Conservation (phyloP, 2,329 filamentous ascomycete species). For the Fusarium pseudograminearum region DNA sequence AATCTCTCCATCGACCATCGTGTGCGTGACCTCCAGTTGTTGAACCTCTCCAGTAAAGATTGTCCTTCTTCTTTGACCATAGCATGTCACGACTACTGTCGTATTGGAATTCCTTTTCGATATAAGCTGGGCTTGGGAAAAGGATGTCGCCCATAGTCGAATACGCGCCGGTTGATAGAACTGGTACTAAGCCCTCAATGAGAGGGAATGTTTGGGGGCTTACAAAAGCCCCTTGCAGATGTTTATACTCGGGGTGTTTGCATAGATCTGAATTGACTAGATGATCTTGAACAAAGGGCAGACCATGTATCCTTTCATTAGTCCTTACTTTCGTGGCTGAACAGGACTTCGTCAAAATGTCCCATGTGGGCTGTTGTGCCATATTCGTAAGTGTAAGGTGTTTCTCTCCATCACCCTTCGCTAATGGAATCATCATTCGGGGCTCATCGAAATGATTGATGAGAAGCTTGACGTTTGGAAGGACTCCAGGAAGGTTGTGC, state of each 20-base stretch:
- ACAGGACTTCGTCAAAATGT: conserved; percentile 51
- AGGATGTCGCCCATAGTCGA: conserved; percentile 65
- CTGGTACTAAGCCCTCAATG: conserved; percentile 57
- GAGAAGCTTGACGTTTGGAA: conserved; percentile 58
- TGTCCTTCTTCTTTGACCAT: conserved; percentile 64
- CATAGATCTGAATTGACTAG: conserved; percentile 56
- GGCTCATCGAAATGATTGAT: conserved; percentile 64
- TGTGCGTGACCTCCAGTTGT: conserved; percentile 62
- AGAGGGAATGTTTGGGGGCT: conserved; percentile 58
- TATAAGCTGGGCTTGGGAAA: conserved; percentile 64
- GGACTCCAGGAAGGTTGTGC: conserved; percentile 31
- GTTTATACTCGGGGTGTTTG: conserved; percentile 57
- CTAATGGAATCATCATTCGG: conserved; percentile 52
- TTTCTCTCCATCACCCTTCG: not conserved
- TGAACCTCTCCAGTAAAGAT: conserved; percentile 69
- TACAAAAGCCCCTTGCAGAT: conserved; percentile 59
- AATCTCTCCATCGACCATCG: conserved; percentile 54
- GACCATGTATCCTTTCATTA: conserved; percentile 35
- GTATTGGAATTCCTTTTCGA: conserved; percentile 58
- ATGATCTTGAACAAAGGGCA: conserved; percentile 55
- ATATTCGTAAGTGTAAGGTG: conserved; percentile 46
- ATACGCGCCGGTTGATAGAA: conserved; percentile 59
- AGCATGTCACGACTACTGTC: conserved; percentile 54
- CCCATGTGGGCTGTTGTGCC: conserved; percentile 49
- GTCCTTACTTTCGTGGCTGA: not conserved